phyloP scores from a whole-genome alignment of 2,329 filamentous ascomycete species.

The Aaosphaeria arxii region DNA sequence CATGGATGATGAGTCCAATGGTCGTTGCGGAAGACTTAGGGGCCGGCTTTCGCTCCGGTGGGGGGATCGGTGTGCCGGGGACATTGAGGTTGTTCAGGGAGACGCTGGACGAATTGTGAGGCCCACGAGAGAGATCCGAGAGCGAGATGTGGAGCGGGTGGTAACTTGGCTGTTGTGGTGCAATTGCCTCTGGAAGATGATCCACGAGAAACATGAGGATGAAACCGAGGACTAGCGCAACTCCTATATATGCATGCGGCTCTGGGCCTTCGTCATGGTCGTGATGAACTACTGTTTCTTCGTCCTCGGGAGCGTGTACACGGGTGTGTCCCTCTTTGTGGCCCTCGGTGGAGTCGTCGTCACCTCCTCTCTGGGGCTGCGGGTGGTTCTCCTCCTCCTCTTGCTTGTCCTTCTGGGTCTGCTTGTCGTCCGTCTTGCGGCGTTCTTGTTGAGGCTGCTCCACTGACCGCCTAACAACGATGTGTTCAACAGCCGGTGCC shows the following conservation, averaged over 20 bases:
- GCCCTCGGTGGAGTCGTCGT: constrained; percentile 38
- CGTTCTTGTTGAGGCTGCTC: constrained; percentile 18
- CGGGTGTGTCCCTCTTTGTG: constrained; percentile 37
- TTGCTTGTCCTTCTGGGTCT: constrained; percentile 10
- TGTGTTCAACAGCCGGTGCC: constrained; percentile 12
- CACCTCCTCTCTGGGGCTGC: constrained; percentile 31
- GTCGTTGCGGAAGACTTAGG: constrained; percentile 56
- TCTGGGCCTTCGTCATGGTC: constrained; percentile 42
- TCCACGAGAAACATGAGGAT: constrained; percentile 97
- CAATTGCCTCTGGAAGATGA: constrained; percentile 33
- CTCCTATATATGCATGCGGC: constrained; percentile 77
- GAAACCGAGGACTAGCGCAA: constrained; percentile 85
- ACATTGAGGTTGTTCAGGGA: constrained; percentile 27
- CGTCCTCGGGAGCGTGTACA: constrained; percentile 30
- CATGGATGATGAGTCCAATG: constrained; percentile 91
- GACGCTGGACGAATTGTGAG: constrained; percentile 39
- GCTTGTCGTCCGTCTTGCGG: constrained; percentile 12
- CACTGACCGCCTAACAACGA: constrained; percentile 18
- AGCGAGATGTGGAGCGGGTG: constrained; percentile 83
- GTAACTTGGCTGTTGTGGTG: constrained; percentile 57
- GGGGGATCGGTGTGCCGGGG: constrained; percentile 18
- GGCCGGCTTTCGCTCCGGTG: constrained; percentile 35
- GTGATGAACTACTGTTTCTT: constrained; percentile 44
- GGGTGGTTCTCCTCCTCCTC: constrained; percentile 20
- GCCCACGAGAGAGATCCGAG: constrained; percentile 66